Evolutionary conservation across 805 yeast species (phyloP), one percentile per base, ranked within the genome.

Genomic region (Candida dendrica): DNA sequence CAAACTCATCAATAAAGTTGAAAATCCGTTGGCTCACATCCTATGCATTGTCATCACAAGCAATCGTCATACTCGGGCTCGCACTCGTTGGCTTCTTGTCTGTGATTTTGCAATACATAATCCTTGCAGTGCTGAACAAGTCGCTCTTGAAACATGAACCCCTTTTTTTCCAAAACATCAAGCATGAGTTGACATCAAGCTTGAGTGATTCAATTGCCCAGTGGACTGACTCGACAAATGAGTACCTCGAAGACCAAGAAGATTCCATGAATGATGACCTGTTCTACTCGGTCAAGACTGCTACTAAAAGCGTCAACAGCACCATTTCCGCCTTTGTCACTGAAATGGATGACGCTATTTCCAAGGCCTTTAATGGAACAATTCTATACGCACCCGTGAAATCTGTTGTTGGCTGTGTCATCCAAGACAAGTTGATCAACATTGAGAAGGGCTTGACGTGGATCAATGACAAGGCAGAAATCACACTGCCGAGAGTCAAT

Each of bases 381-480:
- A 74, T 84, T 1, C 63, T 91, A 10, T 75, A 79, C 37, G 57
- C 58, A 1, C 84, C 95, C 0, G 69, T 88, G 37, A 69, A 72
- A 24, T 71, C 81, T 0, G 77, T 88, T 0, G 84, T 90, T 4
- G 78, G 81, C 27, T 91, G 98, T 64, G 76, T 86, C 3, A 68
- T 93, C 32, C 91, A 86, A 15, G 68, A 82, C 38, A 93, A 91
- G 52, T 59, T 91, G 6, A 69, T 68, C 13, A 68, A 72, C 18
- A 66, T 88, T 3, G 84, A 84, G 47, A 56, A 74, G 26, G 98
- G 95, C 0, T 61, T 90, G 42, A 73, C 80, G 2, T 93, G 97
- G 97, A 64, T 89, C 2, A 69, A 81, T 50, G 65, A 81, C 30
- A 68, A 84, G 47, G 69, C 89, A 3, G 68, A 76, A 14, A 61